Evolutionary conservation across 2,329 filamentous ascomycete species (phyloP).

Genomic region (Talaromyces atroroseus): DNA sequence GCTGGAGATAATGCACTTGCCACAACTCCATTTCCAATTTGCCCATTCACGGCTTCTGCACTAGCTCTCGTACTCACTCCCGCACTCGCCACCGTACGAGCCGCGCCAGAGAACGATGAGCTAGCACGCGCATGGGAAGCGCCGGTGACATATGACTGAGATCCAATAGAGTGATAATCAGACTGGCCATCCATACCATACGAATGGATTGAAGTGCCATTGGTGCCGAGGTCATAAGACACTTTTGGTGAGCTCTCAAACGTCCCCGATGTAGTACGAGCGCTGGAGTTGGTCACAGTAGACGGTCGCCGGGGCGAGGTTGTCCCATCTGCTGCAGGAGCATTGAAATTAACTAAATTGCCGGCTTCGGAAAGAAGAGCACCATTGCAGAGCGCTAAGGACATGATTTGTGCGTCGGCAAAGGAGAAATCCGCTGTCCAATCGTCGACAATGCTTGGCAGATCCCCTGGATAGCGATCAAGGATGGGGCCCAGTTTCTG

Average conservation of each 20-base stretch:
- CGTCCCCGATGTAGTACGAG: conserved; percentile 57
- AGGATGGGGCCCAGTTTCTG: conserved; percentile 75
- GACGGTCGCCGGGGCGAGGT: conserved; percentile 46
- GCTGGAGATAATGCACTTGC: conserved; percentile 53
- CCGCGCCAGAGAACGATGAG: conserved; percentile 46
- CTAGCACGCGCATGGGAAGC: conserved; percentile 50
- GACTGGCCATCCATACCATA: conserved; percentile 41
- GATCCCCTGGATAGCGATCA: conserved; percentile 60
- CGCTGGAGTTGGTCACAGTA: conserved; percentile 46
- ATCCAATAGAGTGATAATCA: conserved; percentile 4
- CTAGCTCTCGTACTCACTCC: conserved; percentile 48
- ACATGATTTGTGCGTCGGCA: conserved; percentile 65
- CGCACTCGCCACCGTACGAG: conserved; percentile 42
- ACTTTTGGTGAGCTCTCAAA: conserved; percentile 59
- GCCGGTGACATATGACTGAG: conserved; percentile 1
- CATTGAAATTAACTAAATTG: conserved; percentile 57
- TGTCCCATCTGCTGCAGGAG: conserved; percentile 39
- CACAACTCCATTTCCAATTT: conserved; percentile 22
- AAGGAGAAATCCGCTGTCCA: conserved; percentile 76
- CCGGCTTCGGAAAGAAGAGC: conserved; percentile 54
- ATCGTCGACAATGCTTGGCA: conserved; percentile 67
- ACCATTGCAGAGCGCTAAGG: conserved; percentile 74
- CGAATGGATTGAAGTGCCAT: conserved; percentile 59
- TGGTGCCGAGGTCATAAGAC: conserved; percentile 62
- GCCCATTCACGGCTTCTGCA: conserved; percentile 48